A percentile compares a stretch with the other conserved stretches of the same genome.
These are phyloP conservation scores for Penicillium sp. DNA, from an alignment of 2,329 filamentous ascomycete species.

Conservation along the genomic window DNA sequence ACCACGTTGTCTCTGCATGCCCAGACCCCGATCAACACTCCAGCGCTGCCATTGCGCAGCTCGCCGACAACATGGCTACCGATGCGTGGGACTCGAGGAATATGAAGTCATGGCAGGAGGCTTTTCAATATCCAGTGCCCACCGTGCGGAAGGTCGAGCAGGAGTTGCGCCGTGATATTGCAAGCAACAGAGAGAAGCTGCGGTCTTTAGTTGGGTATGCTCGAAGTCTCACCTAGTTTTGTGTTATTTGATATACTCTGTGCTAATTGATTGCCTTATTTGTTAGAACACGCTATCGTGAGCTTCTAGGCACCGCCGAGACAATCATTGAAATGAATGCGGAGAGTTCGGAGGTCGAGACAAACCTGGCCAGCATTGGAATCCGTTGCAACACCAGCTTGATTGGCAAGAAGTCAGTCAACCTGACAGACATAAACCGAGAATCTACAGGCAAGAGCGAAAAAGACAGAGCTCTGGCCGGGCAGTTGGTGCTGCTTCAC, in stretches of 20 bases:
- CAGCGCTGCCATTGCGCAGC: conserved; percentile 1
- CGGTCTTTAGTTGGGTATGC: conserved; percentile 62
- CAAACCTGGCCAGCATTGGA: conserved; percentile 67
- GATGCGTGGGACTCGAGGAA: conserved; percentile 55
- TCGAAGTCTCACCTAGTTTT: background rate
- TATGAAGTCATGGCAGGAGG: conserved; percentile 62
- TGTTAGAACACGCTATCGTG: conserved; percentile 67
- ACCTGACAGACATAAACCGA: conserved; percentile 50
- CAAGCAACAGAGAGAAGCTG: conserved; percentile 63
- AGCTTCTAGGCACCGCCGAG: conserved; percentile 86
- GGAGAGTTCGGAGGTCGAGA: conserved; percentile 72
- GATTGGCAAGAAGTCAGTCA: conserved; percentile 61
- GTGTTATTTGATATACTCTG: background rate
- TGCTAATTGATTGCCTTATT: background rate
- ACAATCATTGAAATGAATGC: conserved; percentile 85
- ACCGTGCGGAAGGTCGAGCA: conserved; percentile 60
- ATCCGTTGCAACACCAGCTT: conserved; percentile 69
- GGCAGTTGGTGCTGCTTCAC: conserved; percentile 57
- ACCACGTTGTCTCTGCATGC: background rate
- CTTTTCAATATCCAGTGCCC: conserved; percentile 62
- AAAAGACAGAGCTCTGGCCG: conserved; percentile 47
- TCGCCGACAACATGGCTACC: conserved; percentile 43
- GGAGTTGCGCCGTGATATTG: conserved; percentile 59
- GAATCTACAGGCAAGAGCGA: conserved; percentile 31
- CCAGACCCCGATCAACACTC: background rate